These are phyloP conservation scores for Leccinellum albellum DNA, from an alignment of 768 basidiomycete genomes.

Conservation along the genomic window DNA sequence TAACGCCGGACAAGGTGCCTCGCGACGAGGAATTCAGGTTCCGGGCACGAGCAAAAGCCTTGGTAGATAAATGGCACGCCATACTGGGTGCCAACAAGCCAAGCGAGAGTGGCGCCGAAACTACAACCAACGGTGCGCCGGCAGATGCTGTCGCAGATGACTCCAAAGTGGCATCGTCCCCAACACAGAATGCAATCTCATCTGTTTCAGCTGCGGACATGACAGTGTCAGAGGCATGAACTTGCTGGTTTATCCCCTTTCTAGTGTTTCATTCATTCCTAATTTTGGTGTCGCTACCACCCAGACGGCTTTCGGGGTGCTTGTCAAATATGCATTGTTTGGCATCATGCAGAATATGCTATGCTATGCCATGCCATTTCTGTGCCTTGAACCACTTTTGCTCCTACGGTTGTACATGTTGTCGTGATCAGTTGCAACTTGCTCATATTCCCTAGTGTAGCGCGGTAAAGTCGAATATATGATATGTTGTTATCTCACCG, in stretches of 20 bases:
- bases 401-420: slow-evolving; percentile 28
- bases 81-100: slow-evolving; percentile 34
- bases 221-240: slow-evolving; percentile 41
- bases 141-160: slow-evolving; percentile 22
- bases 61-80: slow-evolving; percentile 47
- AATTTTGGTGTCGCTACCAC: slow-evolving; percentile 16
- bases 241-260: slow-evolving; percentile 7
- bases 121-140: slow-evolving; percentile 24
- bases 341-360: slow-evolving; percentile 14
- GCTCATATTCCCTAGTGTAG: slow-evolving; percentile 28
- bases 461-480: slow-evolving; percentile 18
- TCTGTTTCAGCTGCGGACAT: slow-evolving; percentile 34
- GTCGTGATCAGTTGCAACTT: slow-evolving; percentile 21
- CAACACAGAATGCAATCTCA: slow-evolving; percentile 27
- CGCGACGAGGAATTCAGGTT: slow-evolving; percentile 52
- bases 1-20: slow-evolving; percentile 42
- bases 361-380: slow-evolving; percentile 20
- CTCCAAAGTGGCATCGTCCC: slow-evolving; percentile 19
- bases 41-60: slow-evolving; percentile 43
- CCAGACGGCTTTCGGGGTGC: slow-evolving; percentile 5
- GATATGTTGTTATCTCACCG: slow-evolving; percentile 2
- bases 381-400: slow-evolving; percentile 20
- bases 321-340: slow-evolving; percentile 20
- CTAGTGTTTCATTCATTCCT: slow-evolving; percentile 7
- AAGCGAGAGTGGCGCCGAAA: slow-evolving; percentile 29